Percentiles rank a stretch among this genome's conserved stretches.
Conservation (phyloP, 1,284 basidiomycete genomes). For the Lignosus rhinocerotis region DNA sequence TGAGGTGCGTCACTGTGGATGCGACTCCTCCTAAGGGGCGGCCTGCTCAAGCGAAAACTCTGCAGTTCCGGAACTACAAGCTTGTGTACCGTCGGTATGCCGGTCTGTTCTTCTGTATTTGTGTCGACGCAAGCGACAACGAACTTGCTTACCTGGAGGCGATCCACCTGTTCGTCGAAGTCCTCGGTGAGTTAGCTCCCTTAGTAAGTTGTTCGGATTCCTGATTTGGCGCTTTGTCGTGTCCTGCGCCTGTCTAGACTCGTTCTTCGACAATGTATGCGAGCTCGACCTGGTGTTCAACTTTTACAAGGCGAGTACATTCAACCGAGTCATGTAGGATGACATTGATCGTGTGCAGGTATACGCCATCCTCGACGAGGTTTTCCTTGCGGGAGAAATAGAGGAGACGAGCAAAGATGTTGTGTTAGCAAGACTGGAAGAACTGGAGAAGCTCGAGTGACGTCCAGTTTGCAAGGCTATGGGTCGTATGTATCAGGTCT, state of each 20-base stretch:
- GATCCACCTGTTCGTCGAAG: conserved; percentile 97
- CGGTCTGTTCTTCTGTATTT: conserved; percentile 97
- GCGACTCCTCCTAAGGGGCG: background rate
- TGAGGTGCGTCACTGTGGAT: conserved; percentile 61
- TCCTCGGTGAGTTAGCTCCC: conserved; percentile 70
- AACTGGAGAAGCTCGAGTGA: conserved; percentile 87
- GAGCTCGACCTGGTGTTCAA: conserved; percentile 98
- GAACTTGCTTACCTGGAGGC: conserved; percentile 97
- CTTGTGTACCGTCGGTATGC: conserved; percentile 95
- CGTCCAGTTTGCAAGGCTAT: no score
- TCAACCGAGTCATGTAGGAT: background rate
- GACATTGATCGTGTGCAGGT: conserved; percentile 52
- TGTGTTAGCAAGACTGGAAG: conserved; percentile 88
- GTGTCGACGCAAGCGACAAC: conserved; percentile 97
- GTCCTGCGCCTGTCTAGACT: conserved; percentile 53
- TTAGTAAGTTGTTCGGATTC: background rate
- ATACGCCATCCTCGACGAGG: conserved; percentile 96
- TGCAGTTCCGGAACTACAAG: conserved; percentile 92
- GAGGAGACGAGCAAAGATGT: conserved; percentile 98
- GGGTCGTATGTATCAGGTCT: no score
- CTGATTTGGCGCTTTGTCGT: background rate
- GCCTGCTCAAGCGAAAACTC: background rate
- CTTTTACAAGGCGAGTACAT: conserved; percentile 85
- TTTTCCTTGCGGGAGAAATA: conserved; percentile 98
- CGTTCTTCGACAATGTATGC: conserved; percentile 98